Evolutionary conservation across 345 rosid genomes (phyloP), one percentile per base, ranked within the genome.

Genomic region (Eucalyptus virginea): DNA sequence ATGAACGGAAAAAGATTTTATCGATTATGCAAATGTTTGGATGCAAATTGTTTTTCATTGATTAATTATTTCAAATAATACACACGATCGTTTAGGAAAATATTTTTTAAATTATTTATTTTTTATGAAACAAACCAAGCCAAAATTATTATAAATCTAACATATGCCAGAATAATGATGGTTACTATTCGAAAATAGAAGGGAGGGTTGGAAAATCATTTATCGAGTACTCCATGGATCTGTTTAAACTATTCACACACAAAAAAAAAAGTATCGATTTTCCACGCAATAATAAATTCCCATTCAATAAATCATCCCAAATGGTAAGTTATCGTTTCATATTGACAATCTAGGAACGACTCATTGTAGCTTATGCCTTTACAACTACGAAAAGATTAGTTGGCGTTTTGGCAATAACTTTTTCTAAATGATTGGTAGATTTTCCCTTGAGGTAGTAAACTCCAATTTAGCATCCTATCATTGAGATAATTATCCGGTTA

Each of bases 361-460:
- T 19, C 10, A 37, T 37, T 11, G 28, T 37, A 19, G 45, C 81
- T 72, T 37, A 5, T 10, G 24, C 45, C 8, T 72, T 72, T 21
- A 72, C 37, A 18, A 72, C 12, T 19, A 65, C 32, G 19, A n/a
- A 65, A 65, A n/a, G 32, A 62, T 62, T 28, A 28, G 18, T 28
- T 26, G 14, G 3, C 30, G 14, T 14, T 58, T 58, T 58, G 65
- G 65, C 65, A 58, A 11, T 58, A 58, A 58, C 65, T 58, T 58
- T 58, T 58, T 58, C 15, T 58, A 24, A 58, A 24, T 2, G 26
- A 54, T 54, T 56, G 72, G 72, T 7, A 62, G 6, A 12, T 14
- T 89, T 91, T 89, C 93, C 94, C 95, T 90, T 92, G 3, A 10
- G 4, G 48, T 11, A 50, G 18, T 50, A 47, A 47, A 11, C 48